Evolutionary conservation across 164 flowering plant genomes (phyloP), one percentile per base, ranked within the genome.

Genomic region (Magnolia changhungtana): DNA sequence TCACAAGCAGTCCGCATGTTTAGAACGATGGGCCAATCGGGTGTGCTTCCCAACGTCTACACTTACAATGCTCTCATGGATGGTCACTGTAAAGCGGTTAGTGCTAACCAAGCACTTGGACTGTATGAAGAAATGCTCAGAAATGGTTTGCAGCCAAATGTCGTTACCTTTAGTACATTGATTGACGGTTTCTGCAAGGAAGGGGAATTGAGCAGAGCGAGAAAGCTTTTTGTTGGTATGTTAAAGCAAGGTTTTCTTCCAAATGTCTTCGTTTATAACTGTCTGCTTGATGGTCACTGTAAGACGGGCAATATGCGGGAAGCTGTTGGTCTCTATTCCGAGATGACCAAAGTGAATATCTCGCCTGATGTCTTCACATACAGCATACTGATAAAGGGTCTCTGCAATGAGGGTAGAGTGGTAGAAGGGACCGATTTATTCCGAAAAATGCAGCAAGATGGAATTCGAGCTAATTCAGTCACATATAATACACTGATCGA

Each of bases 401-500:
- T 88, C 10, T 91, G 89, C 76, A 63, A 72, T 50, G 61, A 23
- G 23, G 85, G 82, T 51, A 84, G 84, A 77, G 78, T 86, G 50
- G 80, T 72, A 45, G 97, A 91, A 79, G 96, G 87, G 13, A 72
- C 73, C 51, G 79, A 8, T 13, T 51, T 92, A 19, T 81, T 87
- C 49, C 50, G 69, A 9, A 82, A 83, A 73, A 92, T 92, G 92
- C 81, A 78, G 61, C 78, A 78, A 50, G 80, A 73, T 45, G 89
- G 89, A 23, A 29, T 91, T 21, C 1, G 18, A 55, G 82, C 85
- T 8, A 89, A 85, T 74, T 76, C 80, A 9, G 88, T 87, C 75
- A 83, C 90, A 14, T 94, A 89, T 73, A 91, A 91, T 81, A 75
- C 87, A 8, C 76, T 91, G 45, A 91, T 94, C 29, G 82, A 89